phyloP scores from a whole-genome alignment of 2,329 filamentous ascomycete genomes.

The Triangularia verruculosa region DNA sequence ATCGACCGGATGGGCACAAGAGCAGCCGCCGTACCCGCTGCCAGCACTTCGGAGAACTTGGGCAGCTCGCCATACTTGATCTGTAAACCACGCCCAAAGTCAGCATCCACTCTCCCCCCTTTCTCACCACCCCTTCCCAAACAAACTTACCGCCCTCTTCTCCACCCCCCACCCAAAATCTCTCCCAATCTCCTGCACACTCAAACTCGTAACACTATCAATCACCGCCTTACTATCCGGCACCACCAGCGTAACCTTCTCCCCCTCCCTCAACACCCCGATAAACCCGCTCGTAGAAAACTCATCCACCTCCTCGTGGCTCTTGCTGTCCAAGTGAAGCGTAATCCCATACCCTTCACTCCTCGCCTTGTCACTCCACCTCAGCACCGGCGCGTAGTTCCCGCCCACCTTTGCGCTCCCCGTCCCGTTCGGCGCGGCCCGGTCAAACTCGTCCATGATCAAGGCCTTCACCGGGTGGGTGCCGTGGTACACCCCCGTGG shows the following conservation, averaged over 20 bases:
- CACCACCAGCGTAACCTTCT: constrained; percentile 69
- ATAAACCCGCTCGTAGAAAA: constrained; percentile 95
- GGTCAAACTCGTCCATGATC: constrained; percentile 90
- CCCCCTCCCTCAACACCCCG: constrained; percentile 63
- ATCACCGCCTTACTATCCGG: constrained; percentile 87
- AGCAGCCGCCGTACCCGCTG: constrained; percentile 86
- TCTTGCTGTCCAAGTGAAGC: constrained; percentile 84
- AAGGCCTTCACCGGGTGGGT: constrained; percentile 81
- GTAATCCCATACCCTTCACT: constrained; percentile 88
- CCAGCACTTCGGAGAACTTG: constrained; percentile 76
- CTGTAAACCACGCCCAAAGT: constrained; percentile 9
- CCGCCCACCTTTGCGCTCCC: constrained; percentile 92
- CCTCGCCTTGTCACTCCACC: constrained; percentile 79
- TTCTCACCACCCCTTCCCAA: not conserved
- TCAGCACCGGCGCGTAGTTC: constrained; percentile 90
- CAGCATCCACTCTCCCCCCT: not conserved
- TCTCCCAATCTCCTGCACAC: constrained; percentile 70
- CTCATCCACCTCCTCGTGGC: constrained; percentile 84
- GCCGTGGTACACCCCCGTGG: constrained; percentile 92
- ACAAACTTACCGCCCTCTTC: constrained; percentile 57
- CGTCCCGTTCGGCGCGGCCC: constrained; percentile 85
- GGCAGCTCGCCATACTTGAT: constrained; percentile 59
- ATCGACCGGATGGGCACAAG: constrained; percentile 91
- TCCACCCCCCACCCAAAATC: constrained; percentile 84
- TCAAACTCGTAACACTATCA: constrained; percentile 79